Percentiles rank a stretch among this genome's conserved stretches.
These are phyloP conservation scores for Chlamydomonas schloesseri DNA, from an alignment of 139 green algal species.

Conservation along the genomic window DNA sequence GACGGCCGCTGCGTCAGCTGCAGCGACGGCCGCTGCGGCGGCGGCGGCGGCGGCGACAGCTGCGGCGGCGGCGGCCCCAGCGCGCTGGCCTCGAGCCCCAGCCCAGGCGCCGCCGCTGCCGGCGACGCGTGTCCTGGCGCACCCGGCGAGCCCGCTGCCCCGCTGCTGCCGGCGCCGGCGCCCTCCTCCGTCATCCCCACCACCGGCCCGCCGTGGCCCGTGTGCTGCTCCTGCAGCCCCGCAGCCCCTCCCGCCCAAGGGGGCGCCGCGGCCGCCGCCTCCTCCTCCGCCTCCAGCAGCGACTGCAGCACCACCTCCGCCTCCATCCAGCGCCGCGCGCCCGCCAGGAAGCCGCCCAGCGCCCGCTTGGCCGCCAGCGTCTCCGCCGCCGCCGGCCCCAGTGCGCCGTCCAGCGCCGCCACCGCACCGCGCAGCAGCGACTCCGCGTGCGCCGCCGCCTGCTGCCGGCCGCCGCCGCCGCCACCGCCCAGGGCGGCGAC, in stretches of 20 bases:
- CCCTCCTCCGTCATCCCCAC: background rate
- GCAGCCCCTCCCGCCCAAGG: too few species aligned
- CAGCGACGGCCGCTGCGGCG: background rate
- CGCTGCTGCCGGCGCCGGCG: too few species aligned
- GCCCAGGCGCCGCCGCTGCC: too few species aligned
- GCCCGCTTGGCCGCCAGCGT: conserved; percentile 9
- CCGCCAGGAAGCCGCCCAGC: background rate
- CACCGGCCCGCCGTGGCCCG: too few species aligned
- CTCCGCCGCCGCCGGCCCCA: background rate
- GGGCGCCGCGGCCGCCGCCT: background rate
- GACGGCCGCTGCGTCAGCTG: background rate
- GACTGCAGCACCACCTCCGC: conserved; percentile 35
- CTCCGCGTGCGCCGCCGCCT: background rate
- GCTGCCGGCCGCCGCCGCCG: too few species aligned
- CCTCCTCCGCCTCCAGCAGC: conserved; percentile 18
- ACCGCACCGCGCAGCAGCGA: background rate
- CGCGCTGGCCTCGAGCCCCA: background rate
- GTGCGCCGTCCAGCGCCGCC: background rate
- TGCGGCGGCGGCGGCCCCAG: too few species aligned
- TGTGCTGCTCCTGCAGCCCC: too few species aligned
- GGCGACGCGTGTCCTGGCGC: too few species aligned
- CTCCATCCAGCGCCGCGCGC: background rate
- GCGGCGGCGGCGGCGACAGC: background rate
- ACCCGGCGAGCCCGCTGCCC: too few species aligned
- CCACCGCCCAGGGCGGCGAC: too few species aligned